Evolutionary conservation across 805 yeast genomes (phyloP), one percentile per base, ranked within the genome.

Genomic region (Ogataea polymorpha): DNA sequence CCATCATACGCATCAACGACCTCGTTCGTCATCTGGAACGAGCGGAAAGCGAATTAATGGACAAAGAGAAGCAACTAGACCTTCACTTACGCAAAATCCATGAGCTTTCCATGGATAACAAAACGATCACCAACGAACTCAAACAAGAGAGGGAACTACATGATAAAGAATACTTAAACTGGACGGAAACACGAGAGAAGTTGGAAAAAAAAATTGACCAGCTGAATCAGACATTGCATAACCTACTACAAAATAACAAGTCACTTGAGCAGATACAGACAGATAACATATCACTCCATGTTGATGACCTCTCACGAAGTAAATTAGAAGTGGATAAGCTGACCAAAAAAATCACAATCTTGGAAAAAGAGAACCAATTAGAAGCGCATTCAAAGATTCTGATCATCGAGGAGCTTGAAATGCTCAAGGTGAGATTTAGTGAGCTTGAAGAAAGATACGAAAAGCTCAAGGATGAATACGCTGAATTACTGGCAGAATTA

Each of bases 331-430:
- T 59, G 4, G 54, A 51, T 10, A 51, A 47, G 27, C 40, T 64
- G 13, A 49, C 27, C 32, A 44, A 44, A 14, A 44, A 44, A 16
- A 46, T 61, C 2, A 62, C 62, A 37, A 66, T 72, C 2, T 59
- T 77, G 15, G 70, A 71, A 50, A 67, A 71, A 39, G 76, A 77
- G 47, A 69, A 66, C 48, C 81, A 77, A 47, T 59, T 77, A 17
- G 82, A 77, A 50, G 66, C 68, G 35, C 74, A 69, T 50, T 74
- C 79, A 28, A 75, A 75, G 49, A 63, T 71, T 43, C 61, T 72
- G 33, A 71, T 77, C 37, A 73, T 77, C 35, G 80, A 75, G 50
- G 80, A 77, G 56, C 63, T 77, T 31, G 82, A 77, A 51, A 59
- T 62, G 48, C 59, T 75, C 44, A 67, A 72, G 32, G 66, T 63